Base-by-base conservation (phyloP, 352 stramenopile species). In the Pythium scleroteichum region DNA sequence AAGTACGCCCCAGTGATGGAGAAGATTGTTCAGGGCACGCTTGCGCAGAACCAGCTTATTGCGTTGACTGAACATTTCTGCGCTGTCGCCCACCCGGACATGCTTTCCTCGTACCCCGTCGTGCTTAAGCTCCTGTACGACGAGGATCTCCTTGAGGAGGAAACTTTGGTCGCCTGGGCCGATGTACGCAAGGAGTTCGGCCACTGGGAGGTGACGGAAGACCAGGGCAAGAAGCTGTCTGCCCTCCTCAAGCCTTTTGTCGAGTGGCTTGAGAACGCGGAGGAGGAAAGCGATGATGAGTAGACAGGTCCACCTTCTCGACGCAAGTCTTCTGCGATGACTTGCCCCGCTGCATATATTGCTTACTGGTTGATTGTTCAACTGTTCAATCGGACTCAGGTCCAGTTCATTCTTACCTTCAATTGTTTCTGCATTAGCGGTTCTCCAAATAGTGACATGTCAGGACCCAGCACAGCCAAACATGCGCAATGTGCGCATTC, bases 111-210 rank as follows among this genome's bases (percentile, higher is more conserved):
- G 41, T 99, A 98, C 73, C 90, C 96, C 27, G 90, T 99, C 38
- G 74, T 99, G 26, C 75, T 99, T 22, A 99, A 99, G 85, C 77
- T 98, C 14, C 64, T 99, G 7, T 99, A 98, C 77, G 97, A 99
- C 66, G 90, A 98, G 52, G 97, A 99, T 64, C 66, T 98, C 13
- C 68, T 99, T 14, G 90, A 98, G 38, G 97, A 99, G 65, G 95
- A 99, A 51, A 91, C 76, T 27, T 92, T 99, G 17, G 69, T 98
- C 4, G 79, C 92, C 45, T 99, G 97, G 97, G 84, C 87, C 8
- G 79, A 73, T 66, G 84, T 76, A 17, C 79, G 85, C 62, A 92
- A 87, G 62, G 75, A 92, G 55, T 92, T 88, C 57, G 82, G 82
- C 3, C 87, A 97, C 74, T 92, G 90, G 77, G 87, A 90, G 47